phyloP scores from a whole-genome alignment of 2,329 filamentous ascomycete genomes.

The Blastomyces gilchristii region DNA sequence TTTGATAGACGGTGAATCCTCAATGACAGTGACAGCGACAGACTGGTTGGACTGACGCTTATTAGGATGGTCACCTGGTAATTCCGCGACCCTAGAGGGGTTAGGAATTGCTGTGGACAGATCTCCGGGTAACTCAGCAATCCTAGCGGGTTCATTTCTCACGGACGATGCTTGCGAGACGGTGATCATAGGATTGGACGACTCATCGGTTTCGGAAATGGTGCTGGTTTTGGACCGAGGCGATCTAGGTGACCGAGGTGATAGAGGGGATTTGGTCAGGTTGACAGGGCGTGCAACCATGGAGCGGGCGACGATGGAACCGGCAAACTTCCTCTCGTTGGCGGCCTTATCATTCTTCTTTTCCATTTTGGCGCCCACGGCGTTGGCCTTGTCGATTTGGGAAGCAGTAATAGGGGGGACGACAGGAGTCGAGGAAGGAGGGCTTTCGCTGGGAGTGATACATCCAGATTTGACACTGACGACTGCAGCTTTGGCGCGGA shows the following conservation, averaged over 20 bases:
- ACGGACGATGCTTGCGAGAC: constrained; percentile 9
- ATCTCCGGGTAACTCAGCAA: constrained; percentile 3
- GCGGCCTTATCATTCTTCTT: not conserved
- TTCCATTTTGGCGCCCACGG: constrained; percentile 19
- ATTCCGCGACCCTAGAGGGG: not conserved
- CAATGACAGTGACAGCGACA: constrained; percentile 21
- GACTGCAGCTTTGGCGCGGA: constrained; percentile 79
- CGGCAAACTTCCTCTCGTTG: constrained; percentile 17
- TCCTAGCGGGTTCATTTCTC: constrained; percentile 12
- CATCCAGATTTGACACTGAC: constrained; percentile 76
- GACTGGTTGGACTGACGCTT: constrained; percentile 15
- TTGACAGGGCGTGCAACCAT: constrained; percentile 38
- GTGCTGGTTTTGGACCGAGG: constrained; percentile 25
- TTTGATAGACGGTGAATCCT: constrained; percentile 21
- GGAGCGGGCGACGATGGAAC: constrained; percentile 37
- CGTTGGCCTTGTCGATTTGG: constrained; percentile 32
- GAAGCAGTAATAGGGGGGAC: constrained; percentile 57
- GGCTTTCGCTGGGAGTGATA: constrained; percentile 42
- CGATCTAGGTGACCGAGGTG: constrained; percentile 18
- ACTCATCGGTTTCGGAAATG: constrained; percentile 23
- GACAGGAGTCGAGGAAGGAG: constrained; percentile 49
- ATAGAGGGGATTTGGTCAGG: constrained; percentile 25
- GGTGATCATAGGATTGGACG: constrained; percentile 10
- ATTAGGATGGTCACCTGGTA: constrained; percentile 23
- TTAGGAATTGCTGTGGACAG: not conserved